A percentile compares a stretch with the other conserved stretches of the same genome.
phyloP scores from a whole-genome alignment of 345 rosid species.

The Melaleuca alternifolia region DNA sequence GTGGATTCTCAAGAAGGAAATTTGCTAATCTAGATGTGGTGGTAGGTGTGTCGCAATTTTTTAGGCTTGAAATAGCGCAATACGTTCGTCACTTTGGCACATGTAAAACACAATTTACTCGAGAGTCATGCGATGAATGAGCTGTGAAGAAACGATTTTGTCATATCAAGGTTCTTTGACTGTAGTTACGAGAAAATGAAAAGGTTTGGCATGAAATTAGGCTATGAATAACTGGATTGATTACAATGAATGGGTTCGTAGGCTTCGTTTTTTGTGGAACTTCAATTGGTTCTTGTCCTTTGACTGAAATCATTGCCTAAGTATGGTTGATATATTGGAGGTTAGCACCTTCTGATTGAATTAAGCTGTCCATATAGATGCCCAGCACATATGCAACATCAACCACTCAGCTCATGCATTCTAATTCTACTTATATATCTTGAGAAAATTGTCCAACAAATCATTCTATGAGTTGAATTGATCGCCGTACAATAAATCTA shows the following conservation, averaged over 20 bases:
- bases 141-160: neutral
- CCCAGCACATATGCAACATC: neutral
- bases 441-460: rapidly evolving
- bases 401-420: neutral
- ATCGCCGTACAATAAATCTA: rapidly evolving
- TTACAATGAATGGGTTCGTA: too few species aligned
- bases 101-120: neutral
- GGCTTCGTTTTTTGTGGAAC: neutral
- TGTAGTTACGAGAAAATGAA: neutral
- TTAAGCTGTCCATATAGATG: neutral
- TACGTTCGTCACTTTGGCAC: neutral
- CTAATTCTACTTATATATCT: neutral
- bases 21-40: neutral
- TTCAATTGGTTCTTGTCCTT: neutral
- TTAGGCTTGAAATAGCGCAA: neutral
- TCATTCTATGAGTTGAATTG: too few species aligned
- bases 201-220: too few species aligned
- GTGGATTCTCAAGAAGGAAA: neutral
- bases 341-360: neutral
- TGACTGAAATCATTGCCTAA: neutral
- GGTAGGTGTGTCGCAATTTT: neutral
- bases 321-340: neutral
- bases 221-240: too few species aligned
- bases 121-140: rapidly evolving
- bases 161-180: neutral